Evolutionary conservation across 75 land plant species (phyloP).

Genomic region (Ceratopteris richardii): DNA sequence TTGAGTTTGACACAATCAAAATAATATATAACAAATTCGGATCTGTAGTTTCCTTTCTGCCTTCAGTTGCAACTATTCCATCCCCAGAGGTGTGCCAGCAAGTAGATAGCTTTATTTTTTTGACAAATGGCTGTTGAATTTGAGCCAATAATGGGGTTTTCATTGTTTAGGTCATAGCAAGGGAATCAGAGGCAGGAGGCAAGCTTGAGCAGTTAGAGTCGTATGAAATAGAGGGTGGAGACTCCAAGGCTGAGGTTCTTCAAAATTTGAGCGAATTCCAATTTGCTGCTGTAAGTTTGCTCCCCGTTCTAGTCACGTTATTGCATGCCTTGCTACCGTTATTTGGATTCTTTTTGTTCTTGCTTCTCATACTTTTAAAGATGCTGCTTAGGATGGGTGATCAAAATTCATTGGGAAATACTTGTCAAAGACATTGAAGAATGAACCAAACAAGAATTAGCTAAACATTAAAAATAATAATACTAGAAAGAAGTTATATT

Average conservation of each 20-base stretch:
- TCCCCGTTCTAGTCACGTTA: not conserved
- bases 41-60: constrained; percentile 68
- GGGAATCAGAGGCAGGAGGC: constrained; percentile 66
- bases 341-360: too few species aligned
- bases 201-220: constrained; percentile 63
- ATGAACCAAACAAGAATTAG: too few species aligned
- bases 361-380: too few species aligned
- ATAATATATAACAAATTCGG: constrained; percentile 87
- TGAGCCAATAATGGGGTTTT: too few species aligned
- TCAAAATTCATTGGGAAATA: too few species aligned
- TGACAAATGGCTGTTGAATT: not conserved
- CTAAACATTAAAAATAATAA: too few species aligned
- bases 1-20: constrained; percentile 82
- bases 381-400: too few species aligned
- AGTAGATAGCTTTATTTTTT: not conserved
- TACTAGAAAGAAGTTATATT: too few species aligned
- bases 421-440: too few species aligned
- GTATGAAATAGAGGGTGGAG: constrained; percentile 95
- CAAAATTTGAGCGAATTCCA: constrained; percentile 91
- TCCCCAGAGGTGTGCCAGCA: constrained; percentile 55
- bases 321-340: too few species aligned
- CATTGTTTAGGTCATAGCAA: constrained; percentile 54
- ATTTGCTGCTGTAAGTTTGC: constrained; percentile 63
- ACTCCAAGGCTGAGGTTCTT: constrained; percentile 60
- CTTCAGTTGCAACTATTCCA: constrained; percentile 73